A percentile compares a stretch with the other conserved stretches of the same genome.
Evolutionary conservation across 495 filamentous ascomycete species (phyloP).

Genomic region (Podospora didyma): DNA sequence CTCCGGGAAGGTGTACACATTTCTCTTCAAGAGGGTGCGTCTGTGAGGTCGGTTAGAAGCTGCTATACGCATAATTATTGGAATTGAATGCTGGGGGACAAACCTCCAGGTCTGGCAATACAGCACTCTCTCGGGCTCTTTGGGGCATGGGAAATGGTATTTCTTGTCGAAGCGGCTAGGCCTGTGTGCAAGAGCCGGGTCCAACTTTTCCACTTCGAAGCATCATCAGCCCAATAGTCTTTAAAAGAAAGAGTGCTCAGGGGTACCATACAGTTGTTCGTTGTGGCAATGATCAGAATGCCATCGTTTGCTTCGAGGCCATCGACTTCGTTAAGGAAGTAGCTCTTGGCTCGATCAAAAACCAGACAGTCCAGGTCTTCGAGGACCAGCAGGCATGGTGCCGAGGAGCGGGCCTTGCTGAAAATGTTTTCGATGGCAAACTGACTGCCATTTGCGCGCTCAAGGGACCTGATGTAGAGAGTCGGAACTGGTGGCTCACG

Average conservation of each 20-base stretch:
- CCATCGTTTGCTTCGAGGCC: not conserved
- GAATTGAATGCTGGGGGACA: no score
- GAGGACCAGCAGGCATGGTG: not conserved
- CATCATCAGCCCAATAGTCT: no score
- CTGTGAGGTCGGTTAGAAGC: no score
- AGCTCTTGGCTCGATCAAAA: not conserved
- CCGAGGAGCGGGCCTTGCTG: not conserved
- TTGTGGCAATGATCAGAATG: not conserved
- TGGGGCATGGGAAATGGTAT: conserved; percentile 1
- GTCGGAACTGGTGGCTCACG: no score
- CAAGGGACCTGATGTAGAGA: no score
- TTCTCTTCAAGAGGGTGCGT: no score
- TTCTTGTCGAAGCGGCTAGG: not conserved
- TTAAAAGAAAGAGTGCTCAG: no score
- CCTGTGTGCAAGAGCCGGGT: not conserved
- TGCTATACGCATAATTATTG: no score
- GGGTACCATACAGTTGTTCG: not conserved
- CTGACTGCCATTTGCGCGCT: no score
- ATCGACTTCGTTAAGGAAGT: conserved; percentile 1
- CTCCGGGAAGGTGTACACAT: no score
- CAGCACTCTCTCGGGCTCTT: not conserved
- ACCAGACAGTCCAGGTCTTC: not conserved
- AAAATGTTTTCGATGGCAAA: no score
- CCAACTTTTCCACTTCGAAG: not conserved
- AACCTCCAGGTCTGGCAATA: no score